Percentiles rank a stretch among this genome's conserved stretches.
phyloP scores from a whole-genome alignment of 768 basidiomycete species.

The Pleurotus tuber-regium region DNA sequence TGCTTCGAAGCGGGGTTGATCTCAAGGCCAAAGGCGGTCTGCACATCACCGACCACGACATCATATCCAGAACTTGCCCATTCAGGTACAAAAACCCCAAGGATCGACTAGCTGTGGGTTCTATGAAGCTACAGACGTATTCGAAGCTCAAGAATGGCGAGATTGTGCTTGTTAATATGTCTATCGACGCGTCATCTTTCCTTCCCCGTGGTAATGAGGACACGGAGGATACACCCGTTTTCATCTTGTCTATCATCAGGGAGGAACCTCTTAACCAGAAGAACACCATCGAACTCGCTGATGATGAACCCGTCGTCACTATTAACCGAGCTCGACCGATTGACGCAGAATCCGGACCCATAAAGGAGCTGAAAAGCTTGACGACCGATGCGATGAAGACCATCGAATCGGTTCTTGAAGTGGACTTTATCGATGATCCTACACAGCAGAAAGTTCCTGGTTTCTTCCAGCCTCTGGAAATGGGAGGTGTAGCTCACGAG shows the following conservation, averaged over 20 bases:
- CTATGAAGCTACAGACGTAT: constrained; percentile 25
- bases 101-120: constrained; percentile 14
- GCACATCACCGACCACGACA: constrained; percentile 25
- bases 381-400: constrained; percentile 8
- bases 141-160: too few species aligned
- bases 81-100: constrained; percentile 17
- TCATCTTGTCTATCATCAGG: too few species aligned
- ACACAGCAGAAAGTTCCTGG: constrained; percentile 5
- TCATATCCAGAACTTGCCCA: constrained; percentile 14
- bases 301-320: constrained; percentile 16
- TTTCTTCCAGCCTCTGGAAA: constrained; percentile 15
- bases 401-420: constrained; percentile 10
- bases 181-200: constrained; percentile 24
- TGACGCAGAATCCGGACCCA: constrained; percentile 4
- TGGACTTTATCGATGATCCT: too few species aligned
- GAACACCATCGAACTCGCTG: constrained; percentile 16
- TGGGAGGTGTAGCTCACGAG: constrained; percentile 26
- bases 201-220: constrained; percentile 18
- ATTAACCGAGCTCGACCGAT: constrained; percentile 4
- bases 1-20: constrained; percentile 16
- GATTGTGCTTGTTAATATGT: constrained; percentile 19
- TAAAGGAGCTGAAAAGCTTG: constrained; percentile 11
- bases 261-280: too few species aligned
- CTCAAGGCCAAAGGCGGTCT: constrained; percentile 10
- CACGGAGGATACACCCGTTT: too few species aligned